A percentile compares a stretch with the other conserved stretches of the same genome.
Evolutionary conservation across 2,329 filamentous ascomycete species (phyloP).

Genomic region (Colletotrichum destructivum): DNA sequence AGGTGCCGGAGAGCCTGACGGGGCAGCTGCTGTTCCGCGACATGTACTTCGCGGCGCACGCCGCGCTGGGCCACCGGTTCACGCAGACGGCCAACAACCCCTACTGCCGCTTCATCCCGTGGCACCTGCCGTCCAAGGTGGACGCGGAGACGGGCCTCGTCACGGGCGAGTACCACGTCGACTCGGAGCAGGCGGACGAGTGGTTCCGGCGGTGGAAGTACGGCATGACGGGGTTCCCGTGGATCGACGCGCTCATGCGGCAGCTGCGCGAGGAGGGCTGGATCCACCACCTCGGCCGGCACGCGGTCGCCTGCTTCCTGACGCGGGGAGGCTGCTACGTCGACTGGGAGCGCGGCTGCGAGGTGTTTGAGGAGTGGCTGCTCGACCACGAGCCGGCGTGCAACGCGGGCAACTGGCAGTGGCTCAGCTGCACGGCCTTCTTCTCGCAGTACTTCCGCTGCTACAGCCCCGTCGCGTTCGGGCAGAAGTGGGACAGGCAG

Average conservation of each 20-base stretch:
- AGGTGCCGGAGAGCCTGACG: conserved; percentile 77
- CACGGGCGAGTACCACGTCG: conserved; percentile 75
- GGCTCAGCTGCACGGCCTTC: conserved; percentile 83
- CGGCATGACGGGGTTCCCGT: conserved; percentile 82
- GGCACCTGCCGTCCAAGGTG: conserved; percentile 79
- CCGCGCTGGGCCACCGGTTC: conserved; percentile 75
- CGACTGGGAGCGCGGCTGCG: conserved; percentile 83
- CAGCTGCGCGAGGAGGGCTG: conserved; percentile 81
- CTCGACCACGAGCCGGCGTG: conserved; percentile 83
- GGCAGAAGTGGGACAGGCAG: conserved; percentile 81
- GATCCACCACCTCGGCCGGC: conserved; percentile 85
- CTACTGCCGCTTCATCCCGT: conserved; percentile 81
- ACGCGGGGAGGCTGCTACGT: conserved; percentile 85
- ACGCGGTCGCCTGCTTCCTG: conserved; percentile 86
- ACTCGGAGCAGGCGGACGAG: conserved; percentile 72
- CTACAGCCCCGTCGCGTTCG: conserved; percentile 80
- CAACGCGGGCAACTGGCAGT: conserved; percentile 85
- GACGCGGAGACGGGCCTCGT: conserved; percentile 60
- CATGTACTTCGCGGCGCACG: conserved; percentile 88
- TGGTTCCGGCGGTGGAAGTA: conserved; percentile 80
- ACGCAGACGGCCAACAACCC: conserved; percentile 76
- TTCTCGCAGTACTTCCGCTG: conserved; percentile 80
- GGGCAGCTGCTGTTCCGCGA: conserved; percentile 84
- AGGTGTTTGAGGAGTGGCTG: conserved; percentile 83
- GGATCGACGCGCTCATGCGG: conserved; percentile 86